phyloP scores from a whole-genome alignment of 805 yeast genomes.

The Wickerhamiella azymoides region DNA sequence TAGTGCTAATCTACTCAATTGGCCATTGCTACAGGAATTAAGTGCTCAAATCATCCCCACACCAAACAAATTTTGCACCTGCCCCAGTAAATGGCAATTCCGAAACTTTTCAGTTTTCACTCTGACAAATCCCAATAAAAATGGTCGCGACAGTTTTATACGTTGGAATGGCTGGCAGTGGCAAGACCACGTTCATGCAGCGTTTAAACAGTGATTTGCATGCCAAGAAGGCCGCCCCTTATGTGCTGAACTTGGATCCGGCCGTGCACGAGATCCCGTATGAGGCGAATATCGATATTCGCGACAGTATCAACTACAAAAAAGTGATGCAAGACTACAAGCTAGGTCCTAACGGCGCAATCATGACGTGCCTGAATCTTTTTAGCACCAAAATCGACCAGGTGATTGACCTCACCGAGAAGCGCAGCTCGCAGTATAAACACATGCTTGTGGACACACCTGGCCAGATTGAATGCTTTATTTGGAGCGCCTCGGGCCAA shows the following conservation, averaged over 20 bases:
- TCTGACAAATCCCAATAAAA: not conserved
- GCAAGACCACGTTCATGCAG: conserved; percentile 97
- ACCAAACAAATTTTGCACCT: too few species aligned
- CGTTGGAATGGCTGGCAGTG: conserved; percentile 65
- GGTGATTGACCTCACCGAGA: conserved; percentile 73
- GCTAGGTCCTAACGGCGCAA: conserved; percentile 96
- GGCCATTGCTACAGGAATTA: too few species aligned
- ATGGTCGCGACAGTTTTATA: conserved; percentile 30
- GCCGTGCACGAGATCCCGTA: conserved; percentile 91
- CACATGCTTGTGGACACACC: conserved; percentile 92
- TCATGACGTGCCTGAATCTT: conserved; percentile 83
- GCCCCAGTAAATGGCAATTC: too few species aligned
- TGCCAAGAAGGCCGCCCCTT: conserved; percentile 54
- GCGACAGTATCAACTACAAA: conserved; percentile 90
- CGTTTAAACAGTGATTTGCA: conserved; percentile 82
- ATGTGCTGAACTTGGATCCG: conserved; percentile 89
- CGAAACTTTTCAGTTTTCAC: too few species aligned
- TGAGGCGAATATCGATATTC: conserved; percentile 85
- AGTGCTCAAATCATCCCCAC: too few species aligned
- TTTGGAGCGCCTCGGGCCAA: conserved; percentile 96
- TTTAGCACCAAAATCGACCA: conserved; percentile 95
- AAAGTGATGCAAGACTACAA: conserved; percentile 92
- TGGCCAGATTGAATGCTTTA: conserved; percentile 96
- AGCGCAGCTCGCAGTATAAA: conserved; percentile 40
- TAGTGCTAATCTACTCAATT: too few species aligned